phyloP scores from a whole-genome alignment of 140 eudicot species.

The Anethum foeniculum region DNA sequence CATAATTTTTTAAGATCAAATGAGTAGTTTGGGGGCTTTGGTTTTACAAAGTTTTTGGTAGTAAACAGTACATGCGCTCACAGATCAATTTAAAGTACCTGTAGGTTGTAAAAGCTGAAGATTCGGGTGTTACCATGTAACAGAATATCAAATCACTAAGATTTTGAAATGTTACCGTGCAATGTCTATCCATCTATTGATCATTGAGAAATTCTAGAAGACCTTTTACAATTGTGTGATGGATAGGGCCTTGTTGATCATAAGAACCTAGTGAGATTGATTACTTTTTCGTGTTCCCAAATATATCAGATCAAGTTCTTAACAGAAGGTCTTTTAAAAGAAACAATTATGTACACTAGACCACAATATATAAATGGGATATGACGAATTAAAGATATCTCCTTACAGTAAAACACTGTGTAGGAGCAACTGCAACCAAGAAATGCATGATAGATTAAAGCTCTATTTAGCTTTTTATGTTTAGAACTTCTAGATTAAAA shows the following conservation, averaged over 20 bases:
- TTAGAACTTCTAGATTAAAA: neutral
- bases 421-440: neutral
- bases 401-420: neutral
- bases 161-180: neutral
- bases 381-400: neutral
- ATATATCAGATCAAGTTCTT: neutral
- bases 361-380: neutral
- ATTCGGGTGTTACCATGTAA: neutral
- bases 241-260: neutral
- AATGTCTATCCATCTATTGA: neutral
- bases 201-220: neutral
- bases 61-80: neutral
- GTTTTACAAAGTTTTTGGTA: neutral
- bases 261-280: neutral
- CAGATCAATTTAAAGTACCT: neutral
- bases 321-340: neutral
- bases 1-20: neutral
- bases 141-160: no score
- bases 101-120: neutral
- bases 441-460: neutral
- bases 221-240: neutral
- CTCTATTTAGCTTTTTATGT: neutral
- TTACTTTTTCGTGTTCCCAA: neutral
- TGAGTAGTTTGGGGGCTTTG: neutral
- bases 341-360: neutral